Base-by-base conservation (phyloP, 495 filamentous ascomycete genomes). In the Daldinia bambusicola region DNA sequence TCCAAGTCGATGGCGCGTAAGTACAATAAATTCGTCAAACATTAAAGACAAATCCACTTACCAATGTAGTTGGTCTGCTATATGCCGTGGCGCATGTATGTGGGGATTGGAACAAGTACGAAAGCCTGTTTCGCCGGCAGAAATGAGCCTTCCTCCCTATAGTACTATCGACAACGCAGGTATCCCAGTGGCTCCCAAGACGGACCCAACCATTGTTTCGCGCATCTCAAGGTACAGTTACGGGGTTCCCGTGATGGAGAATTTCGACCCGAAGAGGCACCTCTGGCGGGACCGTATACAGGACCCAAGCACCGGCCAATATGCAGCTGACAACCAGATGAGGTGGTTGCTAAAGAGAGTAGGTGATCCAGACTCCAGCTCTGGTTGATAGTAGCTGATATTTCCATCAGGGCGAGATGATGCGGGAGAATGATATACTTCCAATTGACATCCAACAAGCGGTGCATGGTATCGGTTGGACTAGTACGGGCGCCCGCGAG, bases 141-240 rank as follows among this genome's bases (percentile, higher is more conserved):
- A 18, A 30, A 53, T 32, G 8, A 26, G 22, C 22, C 7, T 32
- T 10, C 22, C 26, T 1, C 7, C 12, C 5, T 32, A 53, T 53
- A 31, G 1, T 14, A 5, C 50, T 1, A 53, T 16, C 13, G 26
- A 53, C 34, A 36, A 36, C 5, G 34, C 9, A 36, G 9, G 9
- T 10, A 6, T 30, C 22, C 50, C 50, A 1, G 22, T 12, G 50
- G 14, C 50, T 12, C 50, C 50, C 1, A 32, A 32, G 50, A 53
- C 32, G 14, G 50, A 53, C 13, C 1, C 22, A 30, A 53, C 50
- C 3, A 53, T 53, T 20, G 50, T 32, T 32, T 53, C 50, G 22
- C 50, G 50, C 50, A 53, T 53, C 50, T 53, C 50, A n/a, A 53
- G 50, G 22, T 53, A 53, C 26, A 53, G 26, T 7, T 53, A 53